Conservation (phyloP, 495 filamentous ascomycete genomes). For the Aspergillus ostianus region DNA sequence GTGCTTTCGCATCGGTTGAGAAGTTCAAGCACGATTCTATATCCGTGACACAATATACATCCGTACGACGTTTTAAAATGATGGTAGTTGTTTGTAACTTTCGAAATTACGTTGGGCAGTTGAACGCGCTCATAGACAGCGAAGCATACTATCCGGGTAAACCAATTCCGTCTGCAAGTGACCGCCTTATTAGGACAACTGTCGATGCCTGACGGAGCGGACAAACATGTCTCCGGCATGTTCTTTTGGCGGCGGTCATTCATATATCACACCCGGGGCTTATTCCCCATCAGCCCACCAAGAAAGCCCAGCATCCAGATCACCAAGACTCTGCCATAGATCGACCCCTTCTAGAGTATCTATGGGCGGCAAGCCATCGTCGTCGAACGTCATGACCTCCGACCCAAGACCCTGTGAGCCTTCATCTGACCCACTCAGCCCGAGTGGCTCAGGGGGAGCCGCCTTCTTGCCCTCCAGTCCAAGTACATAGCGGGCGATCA, state of each 20-base stretch:
- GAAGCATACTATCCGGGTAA: too few relatives aligned
- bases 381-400: too few relatives aligned
- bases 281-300: slow-evolving; percentile 20
- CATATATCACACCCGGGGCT: too few relatives aligned
- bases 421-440: neutral
- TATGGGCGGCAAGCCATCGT: slow-evolving; percentile 12
- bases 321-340: slow-evolving; percentile 26
- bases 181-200: neutral
- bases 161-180: too few relatives aligned
- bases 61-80: too few relatives aligned
- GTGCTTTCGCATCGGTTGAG: too few relatives aligned
- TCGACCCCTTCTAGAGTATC: slow-evolving; percentile 22
- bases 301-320: slow-evolving; percentile 14
- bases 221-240: neutral
- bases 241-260: neutral
- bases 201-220: neutral
- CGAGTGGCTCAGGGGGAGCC: neutral
- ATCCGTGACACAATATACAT: too few relatives aligned
- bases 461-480: slow-evolving; percentile 12
- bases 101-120: too few relatives aligned
- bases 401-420: neutral
- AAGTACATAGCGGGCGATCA: slow-evolving; percentile 59
- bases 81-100: too few relatives aligned
- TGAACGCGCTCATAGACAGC: too few relatives aligned
- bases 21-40: too few relatives aligned